Evolutionary conservation across 495 filamentous ascomycete genomes (phyloP).

Genomic region (Penicillium atrosanguineum): DNA sequence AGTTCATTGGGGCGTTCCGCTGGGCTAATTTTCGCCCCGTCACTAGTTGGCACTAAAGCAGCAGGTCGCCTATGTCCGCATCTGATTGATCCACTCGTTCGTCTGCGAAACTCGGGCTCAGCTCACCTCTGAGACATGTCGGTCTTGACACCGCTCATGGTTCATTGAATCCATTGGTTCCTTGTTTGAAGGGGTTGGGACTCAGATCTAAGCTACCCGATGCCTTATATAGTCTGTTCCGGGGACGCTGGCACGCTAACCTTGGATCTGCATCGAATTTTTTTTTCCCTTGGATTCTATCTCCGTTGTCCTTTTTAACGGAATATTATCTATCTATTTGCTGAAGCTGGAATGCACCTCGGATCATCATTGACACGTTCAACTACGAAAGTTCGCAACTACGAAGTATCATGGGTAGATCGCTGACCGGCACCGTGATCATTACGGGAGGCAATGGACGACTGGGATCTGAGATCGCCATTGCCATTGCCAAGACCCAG

Average conservation of each 20-base stretch:
- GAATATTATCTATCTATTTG: neutral
- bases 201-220: conserved; percentile 1
- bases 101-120: conserved; percentile 16
- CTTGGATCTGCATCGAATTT: neutral
- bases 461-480: conserved; percentile 39
- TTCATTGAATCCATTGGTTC: conserved; percentile 14
- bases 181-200: neutral
- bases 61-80: conserved; percentile 15
- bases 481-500: conserved; percentile 39
- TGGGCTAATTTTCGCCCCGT: neutral
- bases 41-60: conserved; percentile 17
- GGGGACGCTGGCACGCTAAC: neutral
- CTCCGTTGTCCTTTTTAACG: neutral
- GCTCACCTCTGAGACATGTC: conserved; percentile 24
- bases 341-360: neutral
- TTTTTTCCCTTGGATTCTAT: neutral
- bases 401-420: conserved; percentile 30
- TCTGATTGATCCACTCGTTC: conserved; percentile 27
- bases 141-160: conserved; percentile 14
- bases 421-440: conserved; percentile 40
- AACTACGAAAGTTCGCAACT: neutral
- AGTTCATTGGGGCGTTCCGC: too few relatives aligned
- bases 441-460: conserved; percentile 42
- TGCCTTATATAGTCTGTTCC: conserved; percentile 9
- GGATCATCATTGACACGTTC: neutral